Evolutionary conservation across 371 early-diverging fungal genomes (phyloP).

Genomic region (Coemansia sp.): DNA sequence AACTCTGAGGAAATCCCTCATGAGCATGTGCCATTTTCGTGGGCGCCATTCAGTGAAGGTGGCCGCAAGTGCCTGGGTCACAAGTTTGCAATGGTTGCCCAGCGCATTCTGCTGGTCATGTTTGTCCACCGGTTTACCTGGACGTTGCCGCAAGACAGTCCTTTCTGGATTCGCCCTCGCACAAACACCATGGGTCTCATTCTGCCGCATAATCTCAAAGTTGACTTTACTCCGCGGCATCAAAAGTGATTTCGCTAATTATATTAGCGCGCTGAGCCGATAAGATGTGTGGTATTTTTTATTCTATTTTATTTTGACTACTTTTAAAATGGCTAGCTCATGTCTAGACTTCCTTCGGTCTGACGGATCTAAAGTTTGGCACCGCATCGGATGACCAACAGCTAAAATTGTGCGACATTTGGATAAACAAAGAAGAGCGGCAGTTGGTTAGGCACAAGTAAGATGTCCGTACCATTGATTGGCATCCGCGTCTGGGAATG

Average conservation of each 20-base stretch:
- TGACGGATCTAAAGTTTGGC: too few species aligned
- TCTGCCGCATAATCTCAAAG: background rate
- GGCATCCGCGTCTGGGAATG: too few species aligned
- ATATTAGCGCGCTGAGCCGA: too few species aligned
- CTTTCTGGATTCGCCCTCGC: conserved; percentile 19
- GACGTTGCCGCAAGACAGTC: conserved; percentile 42
- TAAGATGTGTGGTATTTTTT: background rate
- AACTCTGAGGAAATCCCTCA: conserved; percentile 19
- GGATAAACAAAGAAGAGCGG: too few species aligned
- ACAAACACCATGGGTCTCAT: conserved; percentile 1
- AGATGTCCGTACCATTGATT: too few species aligned
- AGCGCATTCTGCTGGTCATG: conserved; percentile 57
- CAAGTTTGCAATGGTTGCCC: conserved; percentile 60
- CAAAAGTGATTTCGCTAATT: background rate
- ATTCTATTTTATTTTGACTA: background rate
- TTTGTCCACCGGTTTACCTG: conserved; percentile 50
- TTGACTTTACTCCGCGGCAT: background rate
- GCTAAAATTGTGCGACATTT: too few species aligned
- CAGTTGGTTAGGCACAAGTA: too few species aligned
- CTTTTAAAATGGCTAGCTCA: background rate
- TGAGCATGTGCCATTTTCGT: conserved; percentile 40
- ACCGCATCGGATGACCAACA: too few species aligned
- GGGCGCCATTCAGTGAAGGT: conserved; percentile 58
- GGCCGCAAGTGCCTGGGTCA: conserved; percentile 60
- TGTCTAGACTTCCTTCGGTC: background rate